Evolutionary conservation across 768 basidiomycete genomes (phyloP).

Genomic region (Gelatoporia subvermispora): DNA sequence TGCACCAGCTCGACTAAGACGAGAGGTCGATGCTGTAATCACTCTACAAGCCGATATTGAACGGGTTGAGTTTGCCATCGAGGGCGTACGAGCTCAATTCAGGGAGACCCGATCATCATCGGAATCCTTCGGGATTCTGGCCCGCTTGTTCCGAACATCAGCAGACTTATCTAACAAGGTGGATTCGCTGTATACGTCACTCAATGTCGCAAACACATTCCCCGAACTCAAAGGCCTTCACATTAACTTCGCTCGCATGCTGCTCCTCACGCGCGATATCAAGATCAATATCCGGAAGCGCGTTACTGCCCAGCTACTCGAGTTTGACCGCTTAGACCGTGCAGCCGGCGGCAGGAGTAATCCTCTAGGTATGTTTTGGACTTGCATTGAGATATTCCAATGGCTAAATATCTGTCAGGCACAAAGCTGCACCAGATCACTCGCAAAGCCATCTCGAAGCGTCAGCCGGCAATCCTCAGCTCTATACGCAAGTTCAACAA

Average conservation of each 20-base stretch:
- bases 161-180: constrained; percentile 22
- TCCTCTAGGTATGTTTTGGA: too few relatives aligned
- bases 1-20: too few relatives aligned
- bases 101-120: constrained; percentile 28
- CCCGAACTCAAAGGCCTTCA: constrained; percentile 29
- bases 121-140: constrained; percentile 25
- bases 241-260: constrained; percentile 25
- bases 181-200: constrained; percentile 28
- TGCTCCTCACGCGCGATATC: constrained; percentile 32
- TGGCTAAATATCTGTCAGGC: too few relatives aligned
- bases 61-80: background rate
- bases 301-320: constrained; percentile 32
- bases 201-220: constrained; percentile 29
- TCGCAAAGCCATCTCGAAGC: too few relatives aligned
- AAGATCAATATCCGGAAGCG: constrained; percentile 35
- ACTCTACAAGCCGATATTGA: too few relatives aligned
- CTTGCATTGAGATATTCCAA: too few relatives aligned
- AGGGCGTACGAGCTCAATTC: constrained; percentile 13
- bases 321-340: constrained; percentile 34
- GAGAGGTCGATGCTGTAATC: too few relatives aligned
- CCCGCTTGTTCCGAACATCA: constrained; percentile 18
- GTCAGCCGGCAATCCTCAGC: too few relatives aligned
- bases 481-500: too few relatives aligned
- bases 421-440: too few relatives aligned
- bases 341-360: constrained; percentile 11